Evolutionary conservation across 163 green algal genomes (phyloP), one percentile per base, ranked within the genome.

Genomic region (Coccomyxa subellipsoidea): DNA sequence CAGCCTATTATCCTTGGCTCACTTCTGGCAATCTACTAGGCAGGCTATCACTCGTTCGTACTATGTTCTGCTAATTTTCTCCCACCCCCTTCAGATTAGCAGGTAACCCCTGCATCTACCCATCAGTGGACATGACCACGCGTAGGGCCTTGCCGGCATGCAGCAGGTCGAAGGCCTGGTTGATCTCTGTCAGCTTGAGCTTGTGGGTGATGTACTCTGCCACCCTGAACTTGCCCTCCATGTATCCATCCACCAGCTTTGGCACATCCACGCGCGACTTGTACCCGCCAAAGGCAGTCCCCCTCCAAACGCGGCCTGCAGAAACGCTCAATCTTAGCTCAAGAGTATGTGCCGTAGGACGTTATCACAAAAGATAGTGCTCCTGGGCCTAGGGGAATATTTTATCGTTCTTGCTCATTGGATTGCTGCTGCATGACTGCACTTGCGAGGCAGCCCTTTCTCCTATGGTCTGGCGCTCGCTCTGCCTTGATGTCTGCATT

Each of bases 181-280:
- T 99, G 90, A 99, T 99, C 34, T 95, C 38, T 32, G 73, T 76
- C 76, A 87, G 71, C 39, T 77, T 82, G 81, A 98, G 86, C 27
- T 85, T 88, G 85, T 99, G 95, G 0, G 97, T 99, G 86, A 99
- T 93, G 91, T 99, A 99, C 38, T 98, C 90, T 84, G 98, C 96
- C 59, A 99, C 87, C 69, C 91, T 91, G 38, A 96, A 97, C 39
- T 93, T 88, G 40, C 95, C 95, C 25, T 70, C 83, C 90, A 98
- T 92, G 90, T 97, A 97, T 37, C 69, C 18, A 6, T 84, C 66
- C 38, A 87, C 83, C 40, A 87, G 76, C 53, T 83, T 84, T 34
- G 83, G 83, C 39, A 87, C 83, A 59, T 87, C 83, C 39, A 81
- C 69, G 32, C 83, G 73, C 89, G 85, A 95, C 90, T 98, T 98